Evolutionary conservation across 2,329 filamentous ascomycete genomes (phyloP).

Genomic region (Rutstroemia sp.): DNA sequence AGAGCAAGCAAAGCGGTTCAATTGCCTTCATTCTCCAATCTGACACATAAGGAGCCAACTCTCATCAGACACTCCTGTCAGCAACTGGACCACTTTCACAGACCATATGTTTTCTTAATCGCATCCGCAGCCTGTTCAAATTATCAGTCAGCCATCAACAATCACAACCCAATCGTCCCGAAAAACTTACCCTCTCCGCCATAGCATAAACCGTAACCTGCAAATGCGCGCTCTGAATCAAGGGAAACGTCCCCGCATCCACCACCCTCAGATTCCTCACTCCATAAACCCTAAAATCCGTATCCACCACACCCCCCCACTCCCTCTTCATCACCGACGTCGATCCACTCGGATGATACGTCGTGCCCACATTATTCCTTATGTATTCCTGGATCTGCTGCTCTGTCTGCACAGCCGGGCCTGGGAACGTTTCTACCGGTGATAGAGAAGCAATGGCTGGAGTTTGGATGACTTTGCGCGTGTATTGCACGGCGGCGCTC

Average conservation of each 20-base stretch:
- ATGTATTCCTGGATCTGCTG: background rate
- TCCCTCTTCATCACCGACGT: slow-evolving; percentile 17
- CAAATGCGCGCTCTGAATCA: slow-evolving; percentile 15
- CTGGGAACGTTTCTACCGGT: background rate
- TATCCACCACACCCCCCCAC: slow-evolving; percentile 17
- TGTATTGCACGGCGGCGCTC: background rate
- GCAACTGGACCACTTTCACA: background rate
- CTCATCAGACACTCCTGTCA: too few species aligned
- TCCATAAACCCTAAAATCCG: slow-evolving; percentile 15
- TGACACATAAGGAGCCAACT: too few species aligned
- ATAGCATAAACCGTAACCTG: slow-evolving; percentile 16
- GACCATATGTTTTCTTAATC: background rate
- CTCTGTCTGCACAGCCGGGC: background rate
- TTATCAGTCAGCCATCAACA: background rate
- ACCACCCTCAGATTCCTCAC: slow-evolving; percentile 1
- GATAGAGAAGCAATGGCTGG: background rate
- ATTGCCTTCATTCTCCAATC: too few species aligned
- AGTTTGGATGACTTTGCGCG: background rate
- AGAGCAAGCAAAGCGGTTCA: too few species aligned
- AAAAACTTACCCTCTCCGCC: slow-evolving; percentile 10
- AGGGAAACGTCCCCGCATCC: slow-evolving; percentile 20
- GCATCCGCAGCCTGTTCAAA: background rate
- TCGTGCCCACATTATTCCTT: background rate
- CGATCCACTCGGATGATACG: slow-evolving; percentile 15
- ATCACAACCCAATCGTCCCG: background rate